A percentile compares a stretch with the other conserved stretches of the same genome.
Conservation (phyloP, 306 rosid genomes). For the Glycine latifolia region DNA sequence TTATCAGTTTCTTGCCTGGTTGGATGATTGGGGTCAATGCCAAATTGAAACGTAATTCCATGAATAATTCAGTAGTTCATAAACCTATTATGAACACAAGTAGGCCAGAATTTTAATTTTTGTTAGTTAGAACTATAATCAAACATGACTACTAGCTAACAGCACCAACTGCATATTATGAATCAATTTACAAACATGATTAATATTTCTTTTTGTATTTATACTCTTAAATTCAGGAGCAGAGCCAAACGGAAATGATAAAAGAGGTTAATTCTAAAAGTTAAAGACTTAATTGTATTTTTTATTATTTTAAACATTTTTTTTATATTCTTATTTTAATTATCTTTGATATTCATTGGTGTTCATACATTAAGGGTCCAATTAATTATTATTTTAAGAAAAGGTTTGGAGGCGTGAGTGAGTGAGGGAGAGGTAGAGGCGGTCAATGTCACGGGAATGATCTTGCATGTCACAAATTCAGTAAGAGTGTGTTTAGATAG, state of each 20-base stretch:
- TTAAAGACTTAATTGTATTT: no score
- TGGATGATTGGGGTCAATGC: neutral
- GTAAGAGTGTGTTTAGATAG: no score
- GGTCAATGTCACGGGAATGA: constrained; percentile 62
- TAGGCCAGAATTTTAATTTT: neutral
- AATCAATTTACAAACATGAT: no score
- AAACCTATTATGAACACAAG: neutral
- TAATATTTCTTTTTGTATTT: no score
- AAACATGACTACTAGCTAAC: neutral
- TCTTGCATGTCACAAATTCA: constrained; percentile 66
- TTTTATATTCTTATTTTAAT: no score
- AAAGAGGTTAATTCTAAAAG: no score
- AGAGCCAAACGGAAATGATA: no score
- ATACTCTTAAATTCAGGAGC: no score
- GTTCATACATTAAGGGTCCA: no score
- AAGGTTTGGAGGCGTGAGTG: constrained; percentile 65
- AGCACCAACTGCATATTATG: neutral
- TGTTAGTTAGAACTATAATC: neutral
- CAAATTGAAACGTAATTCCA: neutral
- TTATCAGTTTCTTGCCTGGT: neutral
- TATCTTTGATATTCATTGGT: no score
- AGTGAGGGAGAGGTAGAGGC: constrained; percentile 69
- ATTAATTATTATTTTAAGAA: no score
- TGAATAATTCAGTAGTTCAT: neutral
- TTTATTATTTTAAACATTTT: no score